Evolutionary conservation across 805 yeast species (phyloP).

Genomic region (Candida stauntonica): DNA sequence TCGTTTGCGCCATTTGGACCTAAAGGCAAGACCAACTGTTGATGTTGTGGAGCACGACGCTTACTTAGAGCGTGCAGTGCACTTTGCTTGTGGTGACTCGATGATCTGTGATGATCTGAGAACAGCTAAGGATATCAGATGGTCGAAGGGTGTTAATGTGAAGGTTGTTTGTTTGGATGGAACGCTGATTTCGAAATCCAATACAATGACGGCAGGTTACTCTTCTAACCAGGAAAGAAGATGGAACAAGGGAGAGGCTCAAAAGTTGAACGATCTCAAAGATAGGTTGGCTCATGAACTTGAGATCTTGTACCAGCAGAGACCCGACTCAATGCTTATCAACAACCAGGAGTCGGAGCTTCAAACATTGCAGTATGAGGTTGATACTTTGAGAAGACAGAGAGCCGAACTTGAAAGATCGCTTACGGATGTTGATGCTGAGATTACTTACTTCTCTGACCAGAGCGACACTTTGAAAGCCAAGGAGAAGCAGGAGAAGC

Average conservation of each 20-base stretch:
- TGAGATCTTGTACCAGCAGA: slow-evolving; percentile 38
- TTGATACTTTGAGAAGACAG: slow-evolving; percentile 42
- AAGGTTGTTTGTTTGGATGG: slow-evolving; percentile 84
- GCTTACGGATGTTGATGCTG: slow-evolving; percentile 42
- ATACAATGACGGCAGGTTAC: slow-evolving; percentile 90
- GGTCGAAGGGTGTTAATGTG: slow-evolving; percentile 53
- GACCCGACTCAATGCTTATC: slow-evolving; percentile 52
- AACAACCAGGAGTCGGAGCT: slow-evolving; percentile 55
- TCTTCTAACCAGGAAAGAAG: slow-evolving; percentile 44
- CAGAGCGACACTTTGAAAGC: slow-evolving; percentile 29
- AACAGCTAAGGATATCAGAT: slow-evolving; percentile 66
- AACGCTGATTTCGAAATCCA: slow-evolving; percentile 75
- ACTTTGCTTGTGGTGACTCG: slow-evolving; percentile 74
- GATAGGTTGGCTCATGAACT: slow-evolving; percentile 45
- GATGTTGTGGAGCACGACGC: slow-evolving; percentile 73
- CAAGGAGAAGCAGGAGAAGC: slow-evolving; percentile 23
- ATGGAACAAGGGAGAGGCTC: slow-evolving; percentile 74
- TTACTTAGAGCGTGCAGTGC: slow-evolving; percentile 68
- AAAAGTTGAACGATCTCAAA: slow-evolving; percentile 44
- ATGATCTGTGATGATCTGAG: slow-evolving; percentile 69
- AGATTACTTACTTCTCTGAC: slow-evolving; percentile 45
- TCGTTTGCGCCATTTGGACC: slow-evolving; percentile 48
- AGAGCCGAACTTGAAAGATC: slow-evolving; percentile 40
- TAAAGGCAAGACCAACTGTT: slow-evolving; percentile 57
- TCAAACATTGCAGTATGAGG: slow-evolving; percentile 41